These are phyloP conservation scores for Ceratocystis harringtonii DNA, from an alignment of 2,329 filamentous ascomycete genomes.

Conservation along the genomic window DNA sequence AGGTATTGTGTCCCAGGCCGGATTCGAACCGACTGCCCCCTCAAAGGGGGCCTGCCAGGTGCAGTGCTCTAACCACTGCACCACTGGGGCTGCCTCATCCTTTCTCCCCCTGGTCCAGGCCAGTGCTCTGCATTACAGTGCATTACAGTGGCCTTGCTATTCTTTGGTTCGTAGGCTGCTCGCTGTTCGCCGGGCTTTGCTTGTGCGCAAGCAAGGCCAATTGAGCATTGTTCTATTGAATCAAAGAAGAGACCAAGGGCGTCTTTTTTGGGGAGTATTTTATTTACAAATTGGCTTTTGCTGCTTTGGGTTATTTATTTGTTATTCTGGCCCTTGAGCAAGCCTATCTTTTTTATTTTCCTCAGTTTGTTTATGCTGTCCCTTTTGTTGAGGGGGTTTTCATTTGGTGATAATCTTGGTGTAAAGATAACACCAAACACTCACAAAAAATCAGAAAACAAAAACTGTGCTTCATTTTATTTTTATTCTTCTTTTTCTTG, in stretches of 20 bases:
- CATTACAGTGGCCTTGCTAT: not conserved
- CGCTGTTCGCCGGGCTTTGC: not conserved
- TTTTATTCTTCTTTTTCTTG: not conserved
- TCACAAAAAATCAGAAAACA: not conserved
- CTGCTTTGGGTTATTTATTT: constrained; percentile 16
- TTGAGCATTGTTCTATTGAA: not conserved
- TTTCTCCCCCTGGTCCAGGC: not conserved
- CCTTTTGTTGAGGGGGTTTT: not conserved
- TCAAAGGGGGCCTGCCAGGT: no score
- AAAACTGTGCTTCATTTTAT: not conserved
- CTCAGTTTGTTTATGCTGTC: not conserved
- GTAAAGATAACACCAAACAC: not conserved
- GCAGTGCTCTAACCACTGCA: no score
- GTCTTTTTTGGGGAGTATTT: not conserved
- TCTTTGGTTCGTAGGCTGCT: not conserved
- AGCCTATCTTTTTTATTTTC: not conserved
- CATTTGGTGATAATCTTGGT: not conserved
- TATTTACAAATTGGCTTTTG: constrained; percentile 6
- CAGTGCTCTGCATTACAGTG: constrained; percentile 6
- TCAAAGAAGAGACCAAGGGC: not conserved
- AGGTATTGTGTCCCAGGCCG: no score
- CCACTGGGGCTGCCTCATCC: no score
- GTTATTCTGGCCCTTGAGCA: constrained; percentile 10
- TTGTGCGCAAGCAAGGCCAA: not conserved
- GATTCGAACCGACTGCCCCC: no score